Evolutionary conservation across 2,329 filamentous ascomycete genomes (phyloP), one percentile per base, ranked within the genome.

Genomic region (Fusarium virguliforme): DNA sequence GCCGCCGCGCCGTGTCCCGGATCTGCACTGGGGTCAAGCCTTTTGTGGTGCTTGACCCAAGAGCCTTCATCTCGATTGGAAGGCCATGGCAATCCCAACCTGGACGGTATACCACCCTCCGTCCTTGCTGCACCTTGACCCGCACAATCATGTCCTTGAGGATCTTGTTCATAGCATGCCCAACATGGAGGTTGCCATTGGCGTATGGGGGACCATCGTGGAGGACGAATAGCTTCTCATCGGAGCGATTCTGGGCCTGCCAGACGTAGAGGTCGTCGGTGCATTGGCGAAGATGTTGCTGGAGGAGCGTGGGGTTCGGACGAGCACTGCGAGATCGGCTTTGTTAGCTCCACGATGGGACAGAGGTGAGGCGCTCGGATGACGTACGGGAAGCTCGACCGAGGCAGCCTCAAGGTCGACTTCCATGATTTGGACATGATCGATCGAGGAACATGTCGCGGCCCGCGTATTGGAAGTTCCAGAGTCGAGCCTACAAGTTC

Each of bases 61-160:
- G 87, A 26, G 95, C 96, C 82, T 98, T 99, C 75, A 98, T 87
- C 85, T 99, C 96, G 77, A 99, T 99, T 1, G 96, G 96, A 54
- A 99, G 87, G 0, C 96, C 96, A 84, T 99, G 96, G 73, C 96
- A 99, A 79, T 99, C 97, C 96, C 96, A 99, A 50, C 96, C 95
- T 3, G 96, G 96, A 15, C 94, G 86, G 77, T 97, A 99, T 40
- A 90, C 86, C 35, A 98, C 91, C 68, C 89, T 87, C 76, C 74
- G 75, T 74, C 86, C 96, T 77, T 91, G 88, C 67, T 93, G 90
- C 66, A 98, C 84, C 82, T 97, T 90, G 67, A 92, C 90, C 41
- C 96, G 89, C 74, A 94, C 87, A 68, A 97, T 93, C 76, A 98
- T 93, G 81, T 99, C 96, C 84, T 99, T 99, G 65, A 97, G 86